Conservation (phyloP, 345 rosid genomes). For the Aquilaria sinensis region DNA sequence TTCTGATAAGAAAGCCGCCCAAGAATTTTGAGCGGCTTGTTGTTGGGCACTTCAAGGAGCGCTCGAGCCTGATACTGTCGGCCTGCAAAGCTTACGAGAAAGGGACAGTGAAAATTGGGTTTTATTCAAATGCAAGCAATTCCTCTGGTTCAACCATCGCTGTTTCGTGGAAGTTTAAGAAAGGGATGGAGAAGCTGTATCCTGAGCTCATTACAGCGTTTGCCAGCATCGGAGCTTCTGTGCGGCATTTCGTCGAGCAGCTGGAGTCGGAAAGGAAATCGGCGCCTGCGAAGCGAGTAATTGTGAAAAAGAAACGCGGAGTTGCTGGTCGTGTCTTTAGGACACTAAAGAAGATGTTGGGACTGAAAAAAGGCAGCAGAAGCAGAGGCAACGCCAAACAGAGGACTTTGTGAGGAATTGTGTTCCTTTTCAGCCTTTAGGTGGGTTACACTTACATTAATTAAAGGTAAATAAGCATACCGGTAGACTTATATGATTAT, state of each 20-base stretch:
- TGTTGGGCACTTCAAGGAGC: conserved; percentile 28
- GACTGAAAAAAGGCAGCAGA: conserved; percentile 22
- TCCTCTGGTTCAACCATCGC: no score
- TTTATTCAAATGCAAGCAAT: conserved; percentile 5
- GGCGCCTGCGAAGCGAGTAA: background rate
- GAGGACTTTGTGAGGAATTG: background rate
- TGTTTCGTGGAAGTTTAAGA: conserved; percentile 26
- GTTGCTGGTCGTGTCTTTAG: conserved; percentile 13
- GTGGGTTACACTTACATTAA: no score
- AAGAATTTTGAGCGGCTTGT: conserved; percentile 38
- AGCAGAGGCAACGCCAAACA: background rate
- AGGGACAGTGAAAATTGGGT: conserved; percentile 33
- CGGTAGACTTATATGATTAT: no score
- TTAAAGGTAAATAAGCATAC: no score
- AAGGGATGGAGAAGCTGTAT: conserved; percentile 20
- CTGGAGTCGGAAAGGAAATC: conserved; percentile 10
- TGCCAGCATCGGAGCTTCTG: conserved; percentile 18
- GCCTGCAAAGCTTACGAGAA: conserved; percentile 32
- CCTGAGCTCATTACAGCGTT: conserved; percentile 23
- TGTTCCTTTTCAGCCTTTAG: background rate
- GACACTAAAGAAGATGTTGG: conserved; percentile 28
- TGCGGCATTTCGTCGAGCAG: conserved; percentile 20
- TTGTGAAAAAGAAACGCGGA: conserved; percentile 14
- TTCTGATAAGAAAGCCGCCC: conserved; percentile 27
- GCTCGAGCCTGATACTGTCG: conserved; percentile 21